Percentiles rank a stretch among this genome's conserved stretches.
These are phyloP conservation scores for Chlorella variabilis DNA, from an alignment of 163 green algal genomes.

Conservation along the genomic window DNA sequence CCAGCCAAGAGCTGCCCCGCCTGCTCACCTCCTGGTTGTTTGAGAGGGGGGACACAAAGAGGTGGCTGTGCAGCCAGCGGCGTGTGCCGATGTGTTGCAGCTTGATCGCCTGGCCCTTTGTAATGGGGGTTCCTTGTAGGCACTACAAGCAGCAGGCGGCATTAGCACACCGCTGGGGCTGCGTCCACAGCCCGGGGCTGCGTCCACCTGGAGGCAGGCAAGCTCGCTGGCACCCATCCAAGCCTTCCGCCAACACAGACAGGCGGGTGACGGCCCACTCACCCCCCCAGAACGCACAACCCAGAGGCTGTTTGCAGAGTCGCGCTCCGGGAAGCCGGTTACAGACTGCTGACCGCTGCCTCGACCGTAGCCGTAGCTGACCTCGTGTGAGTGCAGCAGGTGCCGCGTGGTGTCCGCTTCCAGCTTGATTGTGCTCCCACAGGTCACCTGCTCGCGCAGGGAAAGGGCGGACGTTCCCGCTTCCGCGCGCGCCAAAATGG, in stretches of 20 bases:
- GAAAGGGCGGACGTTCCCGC: too few relatives aligned
- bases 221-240: too few relatives aligned
- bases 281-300: slow-evolving; percentile 66
- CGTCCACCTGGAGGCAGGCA: too few relatives aligned
- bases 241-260: neutral
- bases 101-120: slow-evolving; percentile 63
- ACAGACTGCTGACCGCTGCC: slow-evolving; percentile 93
- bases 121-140: slow-evolving; percentile 67
- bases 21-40: slow-evolving; percentile 84
- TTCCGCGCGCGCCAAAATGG: too few relatives aligned
- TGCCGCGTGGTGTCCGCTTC: slow-evolving; percentile 66
- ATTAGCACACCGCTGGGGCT: neutral
- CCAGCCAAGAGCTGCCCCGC: neutral
- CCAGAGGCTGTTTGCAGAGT: slow-evolving; percentile 89
- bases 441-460: slow-evolving; percentile 81
- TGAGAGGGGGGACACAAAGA: slow-evolving; percentile 85
- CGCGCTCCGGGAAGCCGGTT: slow-evolving; percentile 73
- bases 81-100: slow-evolving; percentile 86
- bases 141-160: slow-evolving; percentile 36
- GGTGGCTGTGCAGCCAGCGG: slow-evolving; percentile 94
- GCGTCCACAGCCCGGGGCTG: too few relatives aligned
- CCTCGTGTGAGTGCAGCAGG: slow-evolving; percentile 86
- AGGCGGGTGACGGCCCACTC: neutral
- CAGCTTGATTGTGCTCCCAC: slow-evolving; percentile 92
- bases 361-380: slow-evolving; percentile 86